Evolutionary conservation across 352 stramenopile genomes (phyloP).

Genomic region (Globisporangium canariense): DNA sequence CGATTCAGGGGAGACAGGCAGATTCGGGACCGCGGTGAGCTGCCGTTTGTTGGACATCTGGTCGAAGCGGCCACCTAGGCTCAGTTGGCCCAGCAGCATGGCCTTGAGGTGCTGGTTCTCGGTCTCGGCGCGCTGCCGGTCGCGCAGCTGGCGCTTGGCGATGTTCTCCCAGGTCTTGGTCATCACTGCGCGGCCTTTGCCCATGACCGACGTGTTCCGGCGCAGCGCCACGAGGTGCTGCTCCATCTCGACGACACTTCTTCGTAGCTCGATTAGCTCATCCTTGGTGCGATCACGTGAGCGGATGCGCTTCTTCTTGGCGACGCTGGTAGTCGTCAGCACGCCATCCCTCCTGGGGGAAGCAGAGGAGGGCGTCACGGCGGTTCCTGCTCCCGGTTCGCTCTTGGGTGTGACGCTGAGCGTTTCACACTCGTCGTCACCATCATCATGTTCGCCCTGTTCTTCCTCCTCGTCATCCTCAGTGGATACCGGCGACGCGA

Average conservation of each 20-base stretch:
- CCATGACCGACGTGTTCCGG: constrained; percentile 13
- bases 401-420: neutral
- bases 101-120: constrained; percentile 19
- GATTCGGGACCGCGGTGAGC: constrained; percentile 9
- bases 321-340: neutral
- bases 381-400: neutral
- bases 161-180: constrained; percentile 14
- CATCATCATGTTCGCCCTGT: neutral
- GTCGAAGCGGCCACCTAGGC: constrained; percentile 9
- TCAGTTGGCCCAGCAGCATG: constrained; percentile 19
- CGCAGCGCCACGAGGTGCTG: constrained; percentile 13
- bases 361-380: neutral
- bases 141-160: constrained; percentile 11
- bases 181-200: constrained; percentile 10
- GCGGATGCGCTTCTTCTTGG: constrained; percentile 17
- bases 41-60: constrained; percentile 20
- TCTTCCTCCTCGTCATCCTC: constrained; percentile 16
- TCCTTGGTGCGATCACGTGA: constrained; percentile 16
- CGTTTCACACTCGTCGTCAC: neutral
- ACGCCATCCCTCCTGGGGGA: neutral
- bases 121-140: constrained; percentile 13
- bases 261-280: constrained; percentile 14
- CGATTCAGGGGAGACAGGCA: neutral
- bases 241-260: constrained; percentile 12
- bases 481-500: constrained; percentile 12